phyloP scores from a whole-genome alignment of 2,329 filamentous ascomycete genomes.

The Cladosporium cucumerinum region DNA sequence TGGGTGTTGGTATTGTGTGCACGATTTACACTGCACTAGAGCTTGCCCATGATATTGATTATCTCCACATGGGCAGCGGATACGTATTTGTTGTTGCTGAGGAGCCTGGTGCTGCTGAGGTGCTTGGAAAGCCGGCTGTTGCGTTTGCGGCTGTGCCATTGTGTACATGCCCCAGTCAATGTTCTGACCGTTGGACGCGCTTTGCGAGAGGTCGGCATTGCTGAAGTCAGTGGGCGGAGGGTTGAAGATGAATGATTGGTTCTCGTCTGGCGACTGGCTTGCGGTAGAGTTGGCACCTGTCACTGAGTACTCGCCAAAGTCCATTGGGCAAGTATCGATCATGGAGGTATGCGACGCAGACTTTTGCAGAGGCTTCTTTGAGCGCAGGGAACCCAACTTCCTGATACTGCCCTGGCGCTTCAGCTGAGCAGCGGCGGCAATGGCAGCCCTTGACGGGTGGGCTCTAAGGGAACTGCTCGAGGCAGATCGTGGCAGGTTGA shows the following conservation, averaged over 20 bases:
- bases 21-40: slow-evolving; percentile 63
- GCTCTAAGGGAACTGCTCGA: slow-evolving; percentile 33
- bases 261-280: slow-evolving; percentile 17
- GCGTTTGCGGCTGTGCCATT: slow-evolving; percentile 39
- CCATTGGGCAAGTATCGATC: slow-evolving; percentile 33
- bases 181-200: slow-evolving; percentile 42
- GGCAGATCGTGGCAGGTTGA: slow-evolving; percentile 32
- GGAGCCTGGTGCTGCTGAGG: slow-evolving; percentile 24
- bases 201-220: slow-evolving; percentile 24
- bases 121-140: slow-evolving; percentile 45
- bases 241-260: slow-evolving; percentile 17
- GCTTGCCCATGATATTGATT: slow-evolving; percentile 52
- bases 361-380: slow-evolving; percentile 6
- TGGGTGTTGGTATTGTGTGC: slow-evolving; percentile 61
- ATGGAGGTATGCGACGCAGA: slow-evolving; percentile 18
- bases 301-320: slow-evolving; percentile 18
- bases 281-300: neutral
- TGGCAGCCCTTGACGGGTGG: slow-evolving; percentile 35
- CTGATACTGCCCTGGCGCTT: slow-evolving; percentile 34
- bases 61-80: slow-evolving; percentile 57
- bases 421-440: slow-evolving; percentile 34
- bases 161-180: slow-evolving; percentile 46
- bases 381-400: slow-evolving; percentile 22
- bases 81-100: slow-evolving; percentile 41
- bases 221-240: slow-evolving; percentile 13